These are phyloP conservation scores for Pyrenochaeta sp. DNA, from an alignment of 2,329 filamentous ascomycete genomes.

Conservation along the genomic window DNA sequence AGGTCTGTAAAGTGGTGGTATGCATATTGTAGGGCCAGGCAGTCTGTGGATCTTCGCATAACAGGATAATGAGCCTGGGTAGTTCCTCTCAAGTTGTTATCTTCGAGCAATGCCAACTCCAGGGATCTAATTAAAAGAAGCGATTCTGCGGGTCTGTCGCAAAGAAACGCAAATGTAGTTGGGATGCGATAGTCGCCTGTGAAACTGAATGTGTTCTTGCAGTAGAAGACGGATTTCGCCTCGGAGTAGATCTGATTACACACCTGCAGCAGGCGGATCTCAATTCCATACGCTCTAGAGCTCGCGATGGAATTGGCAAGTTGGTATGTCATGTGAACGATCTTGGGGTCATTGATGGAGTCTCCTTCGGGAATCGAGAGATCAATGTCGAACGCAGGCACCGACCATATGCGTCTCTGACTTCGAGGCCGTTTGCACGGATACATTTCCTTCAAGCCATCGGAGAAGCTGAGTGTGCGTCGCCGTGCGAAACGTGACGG, in stretches of 20 bases:
- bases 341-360: slow-evolving; percentile 9
- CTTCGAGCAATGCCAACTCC: slow-evolving; percentile 25
- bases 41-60: slow-evolving; percentile 22
- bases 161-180: slow-evolving; percentile 31
- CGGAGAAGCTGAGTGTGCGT: slow-evolving; percentile 8
- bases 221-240: slow-evolving; percentile 29
- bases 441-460: slow-evolving; percentile 11
- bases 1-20: slow-evolving; percentile 32
- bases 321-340: slow-evolving; percentile 31
- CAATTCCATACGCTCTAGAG: slow-evolving; percentile 2
- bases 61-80: slow-evolving; percentile 19
- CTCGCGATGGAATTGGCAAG: slow-evolving; percentile 7
- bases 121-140: slow-evolving; percentile 21
- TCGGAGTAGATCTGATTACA: slow-evolving; percentile 32
- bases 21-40: slow-evolving; percentile 22
- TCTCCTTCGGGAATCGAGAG: slow-evolving; percentile 9
- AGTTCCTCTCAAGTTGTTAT: slow-evolving; percentile 23
- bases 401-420: slow-evolving; percentile 22
- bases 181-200: slow-evolving; percentile 25
- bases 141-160: slow-evolving; percentile 23
- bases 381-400: slow-evolving; percentile 25
- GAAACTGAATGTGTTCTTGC: slow-evolving; percentile 33
- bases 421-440: slow-evolving; percentile 10
- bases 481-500: slow-evolving; percentile 6
- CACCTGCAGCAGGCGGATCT: slow-evolving; percentile 20